phyloP scores from a whole-genome alignment of 176 grass and related monocot species.

The Miscanthus lutarioriparius region DNA sequence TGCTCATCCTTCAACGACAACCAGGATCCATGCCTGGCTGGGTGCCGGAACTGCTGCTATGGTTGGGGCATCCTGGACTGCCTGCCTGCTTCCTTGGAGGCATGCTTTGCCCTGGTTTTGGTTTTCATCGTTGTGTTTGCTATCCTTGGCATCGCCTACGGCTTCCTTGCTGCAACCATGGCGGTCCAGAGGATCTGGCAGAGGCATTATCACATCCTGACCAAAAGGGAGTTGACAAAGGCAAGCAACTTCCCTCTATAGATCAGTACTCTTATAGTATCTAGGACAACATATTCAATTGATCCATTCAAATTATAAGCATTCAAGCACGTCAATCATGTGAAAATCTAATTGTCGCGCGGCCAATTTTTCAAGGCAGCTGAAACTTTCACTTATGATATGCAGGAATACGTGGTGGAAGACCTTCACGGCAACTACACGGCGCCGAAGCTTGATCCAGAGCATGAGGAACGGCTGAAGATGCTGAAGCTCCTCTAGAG shows the following conservation, averaged over 20 bases:
- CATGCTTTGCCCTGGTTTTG: conserved; percentile 87
- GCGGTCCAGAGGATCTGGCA: conserved; percentile 96
- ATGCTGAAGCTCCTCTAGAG: conserved; percentile 82
- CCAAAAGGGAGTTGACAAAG: conserved; percentile 96
- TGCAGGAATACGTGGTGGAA: conserved; percentile 93
- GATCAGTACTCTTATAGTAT: background rate
- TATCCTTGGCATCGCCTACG: conserved; percentile 88
- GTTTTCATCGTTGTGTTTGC: conserved; percentile 88
- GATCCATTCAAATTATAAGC: background rate
- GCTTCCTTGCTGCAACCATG: conserved; percentile 88
- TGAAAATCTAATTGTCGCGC: background rate
- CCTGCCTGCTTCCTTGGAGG: conserved; percentile 89
- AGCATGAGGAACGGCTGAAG: conserved; percentile 82
- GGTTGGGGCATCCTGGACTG: conserved; percentile 97
- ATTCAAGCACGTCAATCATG: background rate
- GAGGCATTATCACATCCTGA: conserved; percentile 95
- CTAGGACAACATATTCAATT: background rate
- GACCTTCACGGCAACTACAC: conserved; percentile 81
- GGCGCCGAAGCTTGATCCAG: conserved; percentile 73
- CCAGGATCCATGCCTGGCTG: conserved; percentile 78
- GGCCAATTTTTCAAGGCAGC: background rate
- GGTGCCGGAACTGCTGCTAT: conserved; percentile 95
- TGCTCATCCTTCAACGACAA: conserved; percentile 84
- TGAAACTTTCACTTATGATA: background rate
- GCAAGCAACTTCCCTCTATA: conserved; percentile 33